These are phyloP conservation scores for Gossypium rotundifolium DNA, from an alignment of 345 rosid genomes.

Conservation along the genomic window DNA sequence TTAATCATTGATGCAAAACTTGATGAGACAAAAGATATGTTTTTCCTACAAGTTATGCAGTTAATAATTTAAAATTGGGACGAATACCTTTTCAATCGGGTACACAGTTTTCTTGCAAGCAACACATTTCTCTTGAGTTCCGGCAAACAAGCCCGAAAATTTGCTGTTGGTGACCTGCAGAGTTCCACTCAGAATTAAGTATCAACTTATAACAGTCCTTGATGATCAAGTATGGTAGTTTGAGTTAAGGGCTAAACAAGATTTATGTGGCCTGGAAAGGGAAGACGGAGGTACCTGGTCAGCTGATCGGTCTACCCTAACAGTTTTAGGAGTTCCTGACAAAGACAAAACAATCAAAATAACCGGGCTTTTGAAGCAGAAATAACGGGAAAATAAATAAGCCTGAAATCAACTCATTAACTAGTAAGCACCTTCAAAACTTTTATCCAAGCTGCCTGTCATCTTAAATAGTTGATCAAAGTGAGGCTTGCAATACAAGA, in stretches of 20 bases:
- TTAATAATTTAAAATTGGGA: not conserved
- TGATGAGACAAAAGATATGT: not conserved
- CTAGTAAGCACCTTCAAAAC: slow-evolving; percentile 52
- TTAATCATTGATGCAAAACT: not conserved
- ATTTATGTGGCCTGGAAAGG: not conserved
- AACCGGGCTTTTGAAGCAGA: not conserved
- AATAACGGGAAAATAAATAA: not conserved
- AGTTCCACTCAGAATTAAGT: not conserved
- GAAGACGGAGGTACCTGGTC: slow-evolving; percentile 38
- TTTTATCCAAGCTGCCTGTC: slow-evolving; percentile 75
- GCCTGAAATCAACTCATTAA: not conserved
- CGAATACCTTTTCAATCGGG: slow-evolving; percentile 59
- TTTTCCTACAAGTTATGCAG: not conserved
- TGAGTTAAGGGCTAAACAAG: not conserved
- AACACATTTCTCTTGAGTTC: slow-evolving; percentile 74
- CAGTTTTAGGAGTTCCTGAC: slow-evolving; percentile 52
- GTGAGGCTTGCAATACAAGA: slow-evolving; percentile 77
- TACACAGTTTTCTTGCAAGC: slow-evolving; percentile 75
- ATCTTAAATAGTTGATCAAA: slow-evolving; percentile 67
- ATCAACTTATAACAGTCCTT: not conserved
- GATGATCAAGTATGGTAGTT: not conserved
- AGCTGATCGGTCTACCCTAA: slow-evolving; percentile 42
- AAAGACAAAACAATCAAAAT: not conserved
- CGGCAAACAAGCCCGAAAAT: slow-evolving; percentile 62
- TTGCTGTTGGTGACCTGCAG: slow-evolving; percentile 48